phyloP scores from a whole-genome alignment of 2,329 filamentous ascomycete genomes.

The Fusarium scirpi region DNA sequence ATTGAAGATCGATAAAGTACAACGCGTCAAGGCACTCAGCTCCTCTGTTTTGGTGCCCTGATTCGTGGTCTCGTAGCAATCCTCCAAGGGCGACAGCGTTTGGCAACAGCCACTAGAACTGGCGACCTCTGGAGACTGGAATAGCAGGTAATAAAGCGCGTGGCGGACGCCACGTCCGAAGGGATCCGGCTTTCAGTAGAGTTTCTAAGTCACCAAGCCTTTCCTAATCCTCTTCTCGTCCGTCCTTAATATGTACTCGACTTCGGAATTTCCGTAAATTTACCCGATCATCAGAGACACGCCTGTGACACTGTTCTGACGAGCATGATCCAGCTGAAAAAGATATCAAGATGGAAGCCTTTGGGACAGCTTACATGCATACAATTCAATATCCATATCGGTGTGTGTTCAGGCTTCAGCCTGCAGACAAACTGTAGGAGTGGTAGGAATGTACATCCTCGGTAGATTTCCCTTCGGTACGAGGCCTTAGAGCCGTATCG shows the following conservation, averaged over 20 bases:
- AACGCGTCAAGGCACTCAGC: neutral
- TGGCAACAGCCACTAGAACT: conserved; percentile 17
- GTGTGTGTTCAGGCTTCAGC: neutral
- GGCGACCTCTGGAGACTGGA: conserved; percentile 17
- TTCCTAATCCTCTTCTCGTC: conserved; percentile 10
- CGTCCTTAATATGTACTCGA: neutral
- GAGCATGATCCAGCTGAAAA: conserved; percentile 1
- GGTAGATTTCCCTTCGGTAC: conserved; percentile 45
- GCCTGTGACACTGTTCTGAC: neutral
- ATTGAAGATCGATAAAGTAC: conserved; percentile 12
- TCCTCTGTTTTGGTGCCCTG: neutral
- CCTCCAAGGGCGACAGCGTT: neutral
- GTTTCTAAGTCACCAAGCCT: conserved; percentile 30
- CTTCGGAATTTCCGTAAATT: neutral
- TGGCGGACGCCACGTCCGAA: conserved; percentile 47
- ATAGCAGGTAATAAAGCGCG: conserved; percentile 33
- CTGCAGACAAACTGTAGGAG: conserved; percentile 2
- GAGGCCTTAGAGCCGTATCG: conserved; percentile 45
- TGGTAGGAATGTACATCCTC: conserved; percentile 43
- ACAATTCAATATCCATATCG: conserved; percentile 2
- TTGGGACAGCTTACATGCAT: conserved; percentile 45
- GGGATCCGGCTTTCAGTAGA: conserved; percentile 37
- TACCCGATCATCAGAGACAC: neutral
- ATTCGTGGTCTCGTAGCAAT: conserved; percentile 11
- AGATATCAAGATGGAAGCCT: conserved; percentile 44